Evolutionary conservation across 2,329 filamentous ascomycete species (phyloP), one percentile per base, ranked within the genome.

Genomic region (Fusarium camptoceras): DNA sequence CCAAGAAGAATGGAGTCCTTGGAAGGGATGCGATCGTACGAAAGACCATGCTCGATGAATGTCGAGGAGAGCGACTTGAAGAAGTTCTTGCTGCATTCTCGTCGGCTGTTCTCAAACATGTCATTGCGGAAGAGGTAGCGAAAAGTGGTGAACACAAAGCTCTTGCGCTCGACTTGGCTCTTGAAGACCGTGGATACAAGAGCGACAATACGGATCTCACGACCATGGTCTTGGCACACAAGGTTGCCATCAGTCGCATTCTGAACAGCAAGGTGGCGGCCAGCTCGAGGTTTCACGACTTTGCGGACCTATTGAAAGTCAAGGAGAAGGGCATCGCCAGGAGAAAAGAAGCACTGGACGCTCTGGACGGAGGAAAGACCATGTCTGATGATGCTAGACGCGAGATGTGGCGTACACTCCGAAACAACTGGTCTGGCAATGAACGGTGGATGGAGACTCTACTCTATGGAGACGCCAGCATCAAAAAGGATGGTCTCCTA

Each of bases 31-130:
- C 88, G 0, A 87, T 97, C 1, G 82, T 98, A 31, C 89, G 96
- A 54, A 98, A 97, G 83, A 97, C 94, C 0, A 97, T 98, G 93
- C 84, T 99, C 54, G 96, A 99, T 77, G 95, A 99, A 74, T 99
- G 96, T 81, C 94, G 92, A 71, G 95, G 95, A 8, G 94, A 97
- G 57, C 91, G 93, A 68, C 88, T 98, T 57, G 94, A 94, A 77
- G 96, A 99, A 76, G 83, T 97, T 2, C 85, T 98, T 28, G 89
- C 93, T 5, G 85, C 89, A 1, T 97, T 99, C 75, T 98, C 95
- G 2, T 92, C 92, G 16, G 88, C 89, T 0, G 94, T 97, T 1
- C 79, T 98, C 66, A 92, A 92, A 76, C 94, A 91, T 75, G 80
- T 88, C 1, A 80, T 92, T 2, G 82, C 85, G 0, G 81, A 82